Percentiles rank a stretch among this genome's conserved stretches.
Evolutionary conservation across 192 early-diverging fungal species (phyloP).

Genomic region (Phycomyces blakesleeanus): DNA sequence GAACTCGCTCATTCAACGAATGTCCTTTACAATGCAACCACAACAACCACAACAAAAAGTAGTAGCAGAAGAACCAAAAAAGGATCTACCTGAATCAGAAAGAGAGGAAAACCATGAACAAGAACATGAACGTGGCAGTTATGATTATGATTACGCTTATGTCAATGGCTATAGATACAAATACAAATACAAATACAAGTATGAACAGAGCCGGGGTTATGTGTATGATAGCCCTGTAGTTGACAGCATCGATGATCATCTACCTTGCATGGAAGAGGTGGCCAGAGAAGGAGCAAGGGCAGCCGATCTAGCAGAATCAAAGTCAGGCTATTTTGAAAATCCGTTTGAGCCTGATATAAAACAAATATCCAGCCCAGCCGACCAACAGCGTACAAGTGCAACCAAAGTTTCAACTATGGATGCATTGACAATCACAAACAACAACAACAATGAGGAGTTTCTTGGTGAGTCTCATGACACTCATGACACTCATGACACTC

Average conservation of each 20-base stretch:
- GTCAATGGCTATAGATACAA: too few species aligned
- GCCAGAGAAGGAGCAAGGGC: conserved; percentile 10
- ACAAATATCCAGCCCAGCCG: background rate
- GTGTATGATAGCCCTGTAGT: background rate
- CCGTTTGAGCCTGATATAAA: conserved; percentile 26
- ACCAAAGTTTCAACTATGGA: too few species aligned
- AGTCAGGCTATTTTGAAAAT: conserved; percentile 31
- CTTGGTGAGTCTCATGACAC: too few species aligned
- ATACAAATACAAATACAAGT: too few species aligned
- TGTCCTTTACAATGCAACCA: conserved; percentile 24
- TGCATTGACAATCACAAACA: too few species aligned
- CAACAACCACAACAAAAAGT: conserved; percentile 23
- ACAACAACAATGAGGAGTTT: too few species aligned
- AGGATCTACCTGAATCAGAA: too few species aligned
- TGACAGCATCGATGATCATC: conserved; percentile 12
- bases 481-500: too few species aligned
- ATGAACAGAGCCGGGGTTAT: background rate
- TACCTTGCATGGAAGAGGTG: conserved; percentile 30
- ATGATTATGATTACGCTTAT: too few species aligned
- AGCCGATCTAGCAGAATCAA: conserved; percentile 7
- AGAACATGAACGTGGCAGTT: too few species aligned
- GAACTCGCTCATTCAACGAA: conserved; percentile 20
- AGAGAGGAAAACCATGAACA: too few species aligned
- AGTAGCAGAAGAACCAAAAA: conserved; percentile 13
- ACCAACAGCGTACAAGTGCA: background rate